Conservation (phyloP, 805 yeast genomes). For the Schizosaccharomyces cryophilus region DNA sequence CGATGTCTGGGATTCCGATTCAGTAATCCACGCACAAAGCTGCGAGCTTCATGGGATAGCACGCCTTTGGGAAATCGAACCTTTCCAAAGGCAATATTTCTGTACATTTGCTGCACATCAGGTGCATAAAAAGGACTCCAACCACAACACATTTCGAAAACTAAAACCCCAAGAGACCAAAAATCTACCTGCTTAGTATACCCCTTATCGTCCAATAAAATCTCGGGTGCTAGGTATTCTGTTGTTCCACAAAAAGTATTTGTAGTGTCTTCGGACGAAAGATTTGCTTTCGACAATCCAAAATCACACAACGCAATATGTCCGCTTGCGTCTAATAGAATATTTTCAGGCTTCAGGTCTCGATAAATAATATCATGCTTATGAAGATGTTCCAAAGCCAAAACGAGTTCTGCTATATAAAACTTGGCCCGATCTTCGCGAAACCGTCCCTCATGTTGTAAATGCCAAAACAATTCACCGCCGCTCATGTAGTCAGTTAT, state of each 20-base stretch:
- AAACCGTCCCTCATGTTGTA: constrained; percentile 89
- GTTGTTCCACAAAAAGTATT: constrained; percentile 97
- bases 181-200: constrained; percentile 97
- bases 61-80: constrained; percentile 94
- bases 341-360: constrained; percentile 92
- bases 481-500: constrained; percentile 97
- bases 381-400: constrained; percentile 83
- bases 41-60: constrained; percentile 72
- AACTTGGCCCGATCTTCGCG: constrained; percentile 84
- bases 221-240: constrained; percentile 93
- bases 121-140: constrained; percentile 98
- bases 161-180: constrained; percentile 91
- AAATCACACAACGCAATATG: constrained; percentile 94
- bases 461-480: constrained; percentile 89
- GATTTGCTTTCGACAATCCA: constrained; percentile 83
- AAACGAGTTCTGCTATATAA: constrained; percentile 82
- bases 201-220: constrained; percentile 79
- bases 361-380: constrained; percentile 90
- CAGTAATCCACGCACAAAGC: constrained; percentile 81
- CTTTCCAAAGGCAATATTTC: constrained; percentile 94
- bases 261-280: constrained; percentile 61
- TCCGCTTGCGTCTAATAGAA: constrained; percentile 83
- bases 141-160: constrained; percentile 98
- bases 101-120: constrained; percentile 95
- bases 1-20: constrained; percentile 92